Conservation (phyloP, 23 red algal species). For the Gracilaria vermiculophylla region DNA sequence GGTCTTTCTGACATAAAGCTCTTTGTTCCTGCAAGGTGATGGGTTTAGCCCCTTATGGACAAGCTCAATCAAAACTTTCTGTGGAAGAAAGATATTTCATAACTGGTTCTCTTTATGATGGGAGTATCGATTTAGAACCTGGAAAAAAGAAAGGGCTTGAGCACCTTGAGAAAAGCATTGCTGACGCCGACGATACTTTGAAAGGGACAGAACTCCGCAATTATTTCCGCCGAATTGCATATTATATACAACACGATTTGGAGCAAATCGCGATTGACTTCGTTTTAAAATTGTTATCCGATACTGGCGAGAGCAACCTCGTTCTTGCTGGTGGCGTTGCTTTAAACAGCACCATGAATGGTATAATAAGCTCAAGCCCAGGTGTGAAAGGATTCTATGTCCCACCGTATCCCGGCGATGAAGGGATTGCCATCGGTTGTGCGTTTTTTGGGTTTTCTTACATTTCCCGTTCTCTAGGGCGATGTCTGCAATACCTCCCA, state of each 20-base stretch:
- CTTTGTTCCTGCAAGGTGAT: constrained; percentile 35
- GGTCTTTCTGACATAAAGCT: not conserved
- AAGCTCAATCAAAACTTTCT: not conserved
- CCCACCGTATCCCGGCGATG: constrained; percentile 86
- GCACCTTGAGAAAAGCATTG: constrained; percentile 1
- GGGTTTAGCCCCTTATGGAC: constrained; percentile 55
- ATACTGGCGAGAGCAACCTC: constrained; percentile 31
- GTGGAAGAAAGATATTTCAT: constrained; percentile 13
- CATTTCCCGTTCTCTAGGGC: not conserved
- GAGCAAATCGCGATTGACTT: constrained; percentile 20
- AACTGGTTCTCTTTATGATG: constrained; percentile 50
- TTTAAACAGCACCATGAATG: constrained; percentile 76
- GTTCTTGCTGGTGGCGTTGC: constrained; percentile 80
- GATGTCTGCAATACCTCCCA: not conserved
- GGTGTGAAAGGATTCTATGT: constrained; percentile 54
- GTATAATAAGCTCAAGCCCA: constrained; percentile 9
- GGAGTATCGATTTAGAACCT: constrained; percentile 24
- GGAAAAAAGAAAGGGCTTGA: constrained; percentile 28
- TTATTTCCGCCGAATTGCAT: constrained; percentile 40
- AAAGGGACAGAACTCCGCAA: not conserved
- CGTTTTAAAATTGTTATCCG: constrained; percentile 6
- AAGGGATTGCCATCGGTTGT: constrained; percentile 90
- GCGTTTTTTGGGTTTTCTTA: constrained; percentile 59
- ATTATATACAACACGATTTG: constrained; percentile 40
- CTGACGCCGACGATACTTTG: constrained; percentile 2